Evolutionary conservation across 306 rosid genomes (phyloP), one percentile per base, ranked within the genome.

Genomic region (Echinosophora koreensis): DNA sequence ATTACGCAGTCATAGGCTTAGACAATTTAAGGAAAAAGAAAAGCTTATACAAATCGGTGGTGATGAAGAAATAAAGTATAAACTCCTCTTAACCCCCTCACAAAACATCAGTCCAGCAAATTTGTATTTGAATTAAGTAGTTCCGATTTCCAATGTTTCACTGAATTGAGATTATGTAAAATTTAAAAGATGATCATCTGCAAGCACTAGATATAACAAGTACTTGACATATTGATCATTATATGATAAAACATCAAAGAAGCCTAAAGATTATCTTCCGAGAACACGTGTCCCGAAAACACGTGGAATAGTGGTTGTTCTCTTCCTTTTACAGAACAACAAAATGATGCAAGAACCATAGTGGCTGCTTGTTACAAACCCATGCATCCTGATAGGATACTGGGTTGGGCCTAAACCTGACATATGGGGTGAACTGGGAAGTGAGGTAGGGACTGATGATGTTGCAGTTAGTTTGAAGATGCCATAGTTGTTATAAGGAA

Each of bases 281-380:
- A 52, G 17, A 52, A 51, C 0, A 16, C 50, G 52, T 51, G 55
- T 38, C 15, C 58, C 44, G 7, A 35, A 22, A 54, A 15, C 39
- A 3, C 5, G 17, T 32, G 15, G 22, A 30, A 46, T 16, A 28
- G 46, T 27, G 51, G 13, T 55, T 54, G 30, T 51, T 64, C 65
- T 37, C 64, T 69, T 74, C 67, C 71, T 68, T 61, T 46, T 54
- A 13, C 57, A 57, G 42, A 41, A 80, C 70, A 80, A 18, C 64
- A 18, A 70, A 54, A 16, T 61, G 50, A 76, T 60, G 49, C 37
- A 54, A 77, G 32, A 69, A 16, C 17, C 5, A 5, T 8, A 8
- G 65, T 52, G 56, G 3, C 51, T 28, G 32, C 69, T 9, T 22
- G 32, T 15, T 46, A 59, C 32, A 46, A n/a, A 59, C 32, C 52